phyloP scores from a whole-genome alignment of 805 yeast species.

The Sugiyamaella lignohabitans region DNA sequence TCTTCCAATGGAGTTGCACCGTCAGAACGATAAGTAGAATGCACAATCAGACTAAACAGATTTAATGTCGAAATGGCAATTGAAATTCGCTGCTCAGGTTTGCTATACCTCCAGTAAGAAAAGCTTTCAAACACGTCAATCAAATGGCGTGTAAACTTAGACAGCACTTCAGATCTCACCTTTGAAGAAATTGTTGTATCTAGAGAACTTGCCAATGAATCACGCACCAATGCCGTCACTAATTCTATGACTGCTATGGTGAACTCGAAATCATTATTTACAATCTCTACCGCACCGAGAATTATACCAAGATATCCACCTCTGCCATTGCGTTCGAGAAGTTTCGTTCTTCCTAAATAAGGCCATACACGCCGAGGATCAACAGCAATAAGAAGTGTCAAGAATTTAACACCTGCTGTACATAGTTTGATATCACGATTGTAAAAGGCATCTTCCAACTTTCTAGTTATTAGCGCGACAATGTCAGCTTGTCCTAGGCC shows the following conservation, averaged over 20 bases:
- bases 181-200: conserved; percentile 31
- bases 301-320: conserved; percentile 59
- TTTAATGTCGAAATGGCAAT: conserved; percentile 51
- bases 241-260: conserved; percentile 56
- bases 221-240: conserved; percentile 45
- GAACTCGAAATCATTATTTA: conserved; percentile 58
- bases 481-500: conserved; percentile 50
- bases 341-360: conserved; percentile 57
- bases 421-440: conserved; percentile 44
- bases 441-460: conserved; percentile 64
- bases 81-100: conserved; percentile 50
- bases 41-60: conserved; percentile 50
- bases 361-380: conserved; percentile 74
- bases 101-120: conserved; percentile 58
- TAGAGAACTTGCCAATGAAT: conserved; percentile 34
- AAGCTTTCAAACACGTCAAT: conserved; percentile 71
- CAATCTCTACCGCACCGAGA: conserved; percentile 67
- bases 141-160: conserved; percentile 48
- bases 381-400: conserved; percentile 42
- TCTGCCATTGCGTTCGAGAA: conserved; percentile 54
- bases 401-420: conserved; percentile 42
- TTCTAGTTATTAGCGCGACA: conserved; percentile 52
- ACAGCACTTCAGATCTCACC: conserved; percentile 49
- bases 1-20: conserved; percentile 31
- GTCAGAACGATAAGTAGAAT: conserved; percentile 50